Percentiles rank a stretch among this genome's conserved stretches.
phyloP scores from a whole-genome alignment of 1,284 basidiomycete species.

The Microbotryum intermedium region DNA sequence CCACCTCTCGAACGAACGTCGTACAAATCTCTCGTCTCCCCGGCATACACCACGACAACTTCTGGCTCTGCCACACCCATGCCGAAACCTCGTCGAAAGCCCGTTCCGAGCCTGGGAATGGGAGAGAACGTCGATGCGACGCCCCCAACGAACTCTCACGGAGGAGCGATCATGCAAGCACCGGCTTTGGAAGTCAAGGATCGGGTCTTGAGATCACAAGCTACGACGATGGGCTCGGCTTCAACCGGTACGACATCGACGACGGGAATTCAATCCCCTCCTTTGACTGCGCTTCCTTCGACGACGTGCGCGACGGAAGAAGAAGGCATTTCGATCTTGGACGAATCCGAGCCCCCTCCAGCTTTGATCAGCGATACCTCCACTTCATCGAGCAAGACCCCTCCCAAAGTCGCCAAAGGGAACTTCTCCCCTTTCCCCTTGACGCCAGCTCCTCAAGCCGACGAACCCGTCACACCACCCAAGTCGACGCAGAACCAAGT shows the following conservation, averaged over 20 bases:
- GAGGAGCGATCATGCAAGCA: too few relatives aligned
- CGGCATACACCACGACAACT: neutral
- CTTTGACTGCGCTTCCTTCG: too few relatives aligned
- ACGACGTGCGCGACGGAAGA: too few relatives aligned
- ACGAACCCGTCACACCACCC: neutral
- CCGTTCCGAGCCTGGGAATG: neutral
- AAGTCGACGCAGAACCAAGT: too few relatives aligned
- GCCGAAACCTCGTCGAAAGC: slow-evolving; percentile 1
- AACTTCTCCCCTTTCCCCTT: neutral
- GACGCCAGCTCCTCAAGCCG: neutral
- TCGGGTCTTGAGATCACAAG: too few relatives aligned
- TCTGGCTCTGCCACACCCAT: neutral
- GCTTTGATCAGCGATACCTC: neutral
- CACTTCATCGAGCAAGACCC: slow-evolving; percentile 2
- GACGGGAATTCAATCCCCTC: too few relatives aligned
- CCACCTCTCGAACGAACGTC: neutral
- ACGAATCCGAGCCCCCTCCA: neutral
- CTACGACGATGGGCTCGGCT: too few relatives aligned
- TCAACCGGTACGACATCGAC: too few relatives aligned
- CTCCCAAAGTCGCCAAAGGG: neutral
- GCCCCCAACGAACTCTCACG: neutral
- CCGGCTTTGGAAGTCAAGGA: too few relatives aligned
- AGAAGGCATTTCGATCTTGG: neutral
- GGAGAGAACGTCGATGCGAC: neutral
- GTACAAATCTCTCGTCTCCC: neutral